Evolutionary conservation across 306 rosid genomes (phyloP), one percentile per base, ranked within the genome.

Genomic region (Vigna hirtella): DNA sequence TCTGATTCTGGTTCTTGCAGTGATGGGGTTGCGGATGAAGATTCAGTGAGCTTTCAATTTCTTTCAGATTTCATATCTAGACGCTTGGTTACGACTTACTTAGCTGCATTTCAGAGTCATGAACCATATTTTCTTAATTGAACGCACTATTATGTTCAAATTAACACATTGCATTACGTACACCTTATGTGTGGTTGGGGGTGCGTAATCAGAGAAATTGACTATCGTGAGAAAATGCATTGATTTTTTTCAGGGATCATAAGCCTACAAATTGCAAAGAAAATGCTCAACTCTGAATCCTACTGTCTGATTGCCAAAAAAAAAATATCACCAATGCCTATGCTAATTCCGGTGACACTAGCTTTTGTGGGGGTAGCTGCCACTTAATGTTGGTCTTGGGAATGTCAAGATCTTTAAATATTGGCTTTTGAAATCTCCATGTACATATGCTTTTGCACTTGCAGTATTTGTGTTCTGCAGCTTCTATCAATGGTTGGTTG

Each of bases 1-100:
- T 82, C 88, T 3, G 88, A 79, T 79, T 87, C 79, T 80, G 77
- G 83, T 73, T 85, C 88, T 76, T 82, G 84, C 79, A 83, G 89
- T 61, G 81, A 87, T 75, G 83, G 77, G 18, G 73, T 48, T 26
- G 76, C 81, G 2, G 73, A 82, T 9, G 84, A 87, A 55, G 89
- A 88, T 40, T 76, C 77, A 87, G 97, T 91, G 72, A 45, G 92
- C 68, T 83, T 28, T 15, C 30, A 13, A 4, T 28, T 15, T 4
- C 7, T 24, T 10, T 7, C 12, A 15, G 52, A 4, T 50, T 47
- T 15, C 14, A 53, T 67, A 42, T 68, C 14, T 24, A 18, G 22
- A 42, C 51, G 10, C 65, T 36, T 20, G 43, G 28, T 9, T 43
- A 9, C 20, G 53, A 8, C 50, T 26, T 53, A 11, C 14, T 9